A percentile compares a stretch with the other conserved stretches of the same genome.
Evolutionary conservation across 805 yeast species (phyloP).

Genomic region (Naumovozyma baii): DNA sequence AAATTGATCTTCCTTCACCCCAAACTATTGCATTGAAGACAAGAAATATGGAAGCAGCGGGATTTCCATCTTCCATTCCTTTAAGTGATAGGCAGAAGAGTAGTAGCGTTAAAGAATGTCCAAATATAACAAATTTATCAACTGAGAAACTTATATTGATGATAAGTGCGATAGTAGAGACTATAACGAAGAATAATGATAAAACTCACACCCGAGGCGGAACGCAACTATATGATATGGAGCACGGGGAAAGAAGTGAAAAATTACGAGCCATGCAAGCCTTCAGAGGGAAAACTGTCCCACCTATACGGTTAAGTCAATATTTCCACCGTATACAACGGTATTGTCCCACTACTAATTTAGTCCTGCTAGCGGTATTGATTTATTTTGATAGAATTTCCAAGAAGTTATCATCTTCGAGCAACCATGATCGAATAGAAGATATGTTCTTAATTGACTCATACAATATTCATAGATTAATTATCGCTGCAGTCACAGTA

Average conservation of each 20-base stretch:
- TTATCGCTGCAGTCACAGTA: conserved; percentile 91
- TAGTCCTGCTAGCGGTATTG: conserved; percentile 78
- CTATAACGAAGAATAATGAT: conserved; percentile 86
- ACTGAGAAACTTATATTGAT: conserved; percentile 71
- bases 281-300: conserved; percentile 91
- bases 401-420: conserved; percentile 35
- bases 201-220: conserved; percentile 38
- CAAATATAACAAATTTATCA: conserved; percentile 69
- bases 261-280: neutral
- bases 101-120: neutral
- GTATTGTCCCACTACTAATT: conserved; percentile 98
- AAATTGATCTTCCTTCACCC: neutral
- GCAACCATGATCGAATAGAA: neutral
- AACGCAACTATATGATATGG: neutral
- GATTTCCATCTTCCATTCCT: neutral
- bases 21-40: neutral
- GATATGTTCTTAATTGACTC: conserved; percentile 84
- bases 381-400: conserved; percentile 94
- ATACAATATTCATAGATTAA: conserved; percentile 86
- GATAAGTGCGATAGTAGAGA: conserved; percentile 77
- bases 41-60: neutral
- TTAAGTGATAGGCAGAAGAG: neutral
- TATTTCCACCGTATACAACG: conserved; percentile 83
- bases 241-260: neutral
- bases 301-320: conserved; percentile 87